Conservation (phyloP, 2,329 filamentous ascomycete genomes). For the Leptosphaerulina australis region DNA sequence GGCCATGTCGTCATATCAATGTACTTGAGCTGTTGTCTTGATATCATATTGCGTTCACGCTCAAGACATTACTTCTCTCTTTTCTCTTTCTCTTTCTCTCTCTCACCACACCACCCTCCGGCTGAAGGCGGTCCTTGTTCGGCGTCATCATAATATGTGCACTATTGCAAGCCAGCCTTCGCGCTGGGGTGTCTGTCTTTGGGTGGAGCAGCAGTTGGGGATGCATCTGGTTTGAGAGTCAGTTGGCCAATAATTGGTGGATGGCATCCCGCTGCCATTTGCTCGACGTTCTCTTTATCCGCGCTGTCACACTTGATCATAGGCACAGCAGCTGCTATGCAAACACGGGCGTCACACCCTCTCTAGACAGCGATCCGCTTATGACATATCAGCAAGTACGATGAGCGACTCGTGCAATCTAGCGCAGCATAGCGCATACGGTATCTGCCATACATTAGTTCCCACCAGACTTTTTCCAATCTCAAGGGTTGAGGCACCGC, state of each 20-base stretch:
- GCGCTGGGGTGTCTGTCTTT: background rate
- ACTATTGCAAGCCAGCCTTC: background rate
- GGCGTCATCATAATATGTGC: background rate
- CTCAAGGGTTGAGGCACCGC: background rate
- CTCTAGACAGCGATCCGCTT: slow-evolving; percentile 8
- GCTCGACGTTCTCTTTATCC: background rate
- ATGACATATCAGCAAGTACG: too few relatives aligned
- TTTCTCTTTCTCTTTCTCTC: background rate
- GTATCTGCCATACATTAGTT: background rate
- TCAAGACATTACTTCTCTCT: background rate
- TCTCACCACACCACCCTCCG: too few relatives aligned
- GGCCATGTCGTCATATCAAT: background rate
- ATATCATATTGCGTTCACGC: background rate
- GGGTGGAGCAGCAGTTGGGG: background rate
- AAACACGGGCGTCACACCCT: slow-evolving; percentile 6
- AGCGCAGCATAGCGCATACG: slow-evolving; percentile 1
- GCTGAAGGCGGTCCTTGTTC: background rate
- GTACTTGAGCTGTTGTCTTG: slow-evolving; percentile 2
- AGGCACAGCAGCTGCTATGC: slow-evolving; percentile 1
- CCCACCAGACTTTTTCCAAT: background rate
- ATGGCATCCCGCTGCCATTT: background rate
- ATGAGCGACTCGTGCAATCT: slow-evolving; percentile 5
- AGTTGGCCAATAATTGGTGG: slow-evolving; percentile 2
- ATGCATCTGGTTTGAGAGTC: background rate
- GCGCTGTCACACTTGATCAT: background rate